phyloP scores from a whole-genome alignment of 768 basidiomycete genomes.

The Boletus fagicola region DNA sequence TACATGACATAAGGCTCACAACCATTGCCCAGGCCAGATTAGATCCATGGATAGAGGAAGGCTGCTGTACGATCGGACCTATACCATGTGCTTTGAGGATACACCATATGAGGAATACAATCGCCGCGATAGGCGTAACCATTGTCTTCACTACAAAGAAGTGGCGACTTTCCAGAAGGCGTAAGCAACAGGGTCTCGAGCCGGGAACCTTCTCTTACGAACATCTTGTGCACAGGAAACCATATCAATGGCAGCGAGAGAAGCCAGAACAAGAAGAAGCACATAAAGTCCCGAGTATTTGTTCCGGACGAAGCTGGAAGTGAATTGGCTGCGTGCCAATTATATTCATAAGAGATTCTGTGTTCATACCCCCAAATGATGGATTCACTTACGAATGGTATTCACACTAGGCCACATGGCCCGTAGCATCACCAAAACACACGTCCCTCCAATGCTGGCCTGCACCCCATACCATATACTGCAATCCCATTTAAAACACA shows the following conservation, averaged over 20 bases:
- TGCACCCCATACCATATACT: slow-evolving; percentile 81
- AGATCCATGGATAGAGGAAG: slow-evolving; percentile 60
- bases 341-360: slow-evolving; percentile 6
- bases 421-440: slow-evolving; percentile 69
- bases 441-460: slow-evolving; percentile 79
- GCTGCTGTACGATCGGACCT: slow-evolving; percentile 69
- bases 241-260: slow-evolving; percentile 76
- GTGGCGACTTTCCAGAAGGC: slow-evolving; percentile 50
- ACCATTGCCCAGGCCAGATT: slow-evolving; percentile 77
- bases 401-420: slow-evolving; percentile 76
- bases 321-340: slow-evolving; percentile 51
- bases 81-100: slow-evolving; percentile 76
- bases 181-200: slow-evolving; percentile 2
- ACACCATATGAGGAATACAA: slow-evolving; percentile 75
- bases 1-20: slow-evolving; percentile 68
- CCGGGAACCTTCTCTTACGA: slow-evolving; percentile 27
- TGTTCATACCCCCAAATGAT: not conserved
- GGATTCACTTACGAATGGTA: slow-evolving; percentile 51
- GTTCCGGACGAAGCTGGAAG: slow-evolving; percentile 74
- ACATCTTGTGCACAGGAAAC: slow-evolving; percentile 83
- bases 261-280: slow-evolving; percentile 87
- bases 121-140: slow-evolving; percentile 66
- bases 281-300: slow-evolving; percentile 70
- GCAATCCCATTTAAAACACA: slow-evolving; percentile 14
- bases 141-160: slow-evolving; percentile 79